Conservation (phyloP, 768 basidiomycete genomes). For the Pleurotus eryngii region DNA sequence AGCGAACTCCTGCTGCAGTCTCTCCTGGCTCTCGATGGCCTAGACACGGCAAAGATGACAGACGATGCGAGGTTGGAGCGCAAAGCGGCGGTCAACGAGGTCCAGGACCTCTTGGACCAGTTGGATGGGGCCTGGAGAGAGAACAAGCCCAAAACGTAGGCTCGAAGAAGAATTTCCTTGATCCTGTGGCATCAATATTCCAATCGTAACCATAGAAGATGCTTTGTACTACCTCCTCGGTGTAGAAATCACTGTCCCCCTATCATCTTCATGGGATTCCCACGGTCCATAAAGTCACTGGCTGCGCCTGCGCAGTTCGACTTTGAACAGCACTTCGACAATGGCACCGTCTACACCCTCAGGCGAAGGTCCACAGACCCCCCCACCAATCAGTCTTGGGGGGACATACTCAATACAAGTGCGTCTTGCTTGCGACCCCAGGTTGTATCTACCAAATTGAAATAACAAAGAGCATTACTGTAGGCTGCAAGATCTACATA, state of each 20-base stretch:
- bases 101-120: slow-evolving; percentile 78
- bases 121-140: slow-evolving; percentile 69
- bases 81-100: slow-evolving; percentile 82
- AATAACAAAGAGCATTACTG: slow-evolving; percentile 66
- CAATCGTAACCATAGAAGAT: too few relatives aligned
- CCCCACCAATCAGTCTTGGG: slow-evolving; percentile 67
- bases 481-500: slow-evolving; percentile 96
- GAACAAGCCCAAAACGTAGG: slow-evolving; percentile 1
- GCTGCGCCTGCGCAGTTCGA: neutral
- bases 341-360: slow-evolving; percentile 34
- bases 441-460: slow-evolving; percentile 27
- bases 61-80: slow-evolving; percentile 72
- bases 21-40: slow-evolving; percentile 83
- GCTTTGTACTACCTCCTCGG: neutral
- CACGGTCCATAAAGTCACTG: neutral
- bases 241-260: neutral
- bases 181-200: neutral
- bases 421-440: slow-evolving; percentile 24
- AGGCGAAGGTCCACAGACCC: slow-evolving; percentile 36
- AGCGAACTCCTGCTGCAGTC: slow-evolving; percentile 83
- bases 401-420: slow-evolving; percentile 79
- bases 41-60: slow-evolving; percentile 53
- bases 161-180: neutral
- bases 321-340: neutral
- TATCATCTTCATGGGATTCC: neutral